These are phyloP conservation scores for Trametes punicea DNA, from an alignment of 768 basidiomycete genomes.

Conservation along the genomic window DNA sequence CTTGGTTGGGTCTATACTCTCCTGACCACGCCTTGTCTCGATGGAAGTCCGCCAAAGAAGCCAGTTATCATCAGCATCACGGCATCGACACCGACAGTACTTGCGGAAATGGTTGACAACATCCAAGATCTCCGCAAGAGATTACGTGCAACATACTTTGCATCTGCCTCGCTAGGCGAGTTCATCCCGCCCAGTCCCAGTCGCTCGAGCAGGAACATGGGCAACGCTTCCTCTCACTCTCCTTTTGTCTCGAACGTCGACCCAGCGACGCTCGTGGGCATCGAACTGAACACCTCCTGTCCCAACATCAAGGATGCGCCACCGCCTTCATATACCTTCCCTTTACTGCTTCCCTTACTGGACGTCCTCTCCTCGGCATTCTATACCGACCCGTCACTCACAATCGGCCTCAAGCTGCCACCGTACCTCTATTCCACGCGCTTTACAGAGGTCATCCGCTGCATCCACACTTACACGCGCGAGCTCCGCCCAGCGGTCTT, in stretches of 20 bases:
- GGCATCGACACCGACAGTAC: conserved; percentile 48
- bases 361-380: conserved; percentile 49
- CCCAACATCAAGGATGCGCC: conserved; percentile 68
- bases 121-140: conserved; percentile 57
- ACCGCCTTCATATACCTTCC: conserved; percentile 63
- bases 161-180: conserved; percentile 9
- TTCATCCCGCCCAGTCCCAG: conserved; percentile 9
- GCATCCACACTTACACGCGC: conserved; percentile 41
- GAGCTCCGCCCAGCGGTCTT: conserved; percentile 14
- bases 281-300: conserved; percentile 85
- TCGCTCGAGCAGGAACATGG: not conserved
- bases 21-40: conserved; percentile 38
- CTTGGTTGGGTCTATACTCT: conserved; percentile 56
- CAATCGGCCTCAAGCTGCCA: conserved; percentile 76
- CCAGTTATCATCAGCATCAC: conserved; percentile 83
- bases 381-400: conserved; percentile 49
- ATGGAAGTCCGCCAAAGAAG: conserved; percentile 34
- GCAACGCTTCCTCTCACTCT: conserved; percentile 17
- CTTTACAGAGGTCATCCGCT: conserved; percentile 51
- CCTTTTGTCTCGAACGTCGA: conserved; percentile 12
- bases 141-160: conserved; percentile 24
- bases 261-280: conserved; percentile 46
- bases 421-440: conserved; percentile 66
- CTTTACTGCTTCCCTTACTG: conserved; percentile 51
- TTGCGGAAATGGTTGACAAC: conserved; percentile 52